A percentile compares a stretch with the other conserved stretches of the same genome.
Evolutionary conservation across 2,329 filamentous ascomycete species (phyloP).

Genomic region (Diaporthe citri): DNA sequence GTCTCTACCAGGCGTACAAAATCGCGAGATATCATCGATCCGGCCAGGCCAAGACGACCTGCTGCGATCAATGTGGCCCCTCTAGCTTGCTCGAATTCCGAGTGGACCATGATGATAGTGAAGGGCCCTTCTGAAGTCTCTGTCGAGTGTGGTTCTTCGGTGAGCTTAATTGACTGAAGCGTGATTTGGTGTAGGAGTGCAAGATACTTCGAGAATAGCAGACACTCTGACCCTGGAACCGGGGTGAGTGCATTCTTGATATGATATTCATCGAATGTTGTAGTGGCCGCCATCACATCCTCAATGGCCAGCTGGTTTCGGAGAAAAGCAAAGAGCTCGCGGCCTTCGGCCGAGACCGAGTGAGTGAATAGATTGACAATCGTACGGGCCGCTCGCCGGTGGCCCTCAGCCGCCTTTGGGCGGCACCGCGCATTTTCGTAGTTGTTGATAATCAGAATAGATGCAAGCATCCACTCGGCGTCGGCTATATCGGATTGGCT

Average conservation of each 20-base stretch:
- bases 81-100: slow-evolving; percentile 8
- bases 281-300: slow-evolving; percentile 5
- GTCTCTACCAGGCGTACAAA: background rate
- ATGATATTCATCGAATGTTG: background rate
- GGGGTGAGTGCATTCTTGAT: slow-evolving; percentile 11
- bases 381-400: slow-evolving; percentile 4
- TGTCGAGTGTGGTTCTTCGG: background rate
- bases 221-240: background rate
- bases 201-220: slow-evolving; percentile 16
- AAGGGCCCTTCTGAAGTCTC: background rate
- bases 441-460: slow-evolving; percentile 5
- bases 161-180: background rate
- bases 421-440: slow-evolving; percentile 1
- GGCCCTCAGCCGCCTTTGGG: background rate
- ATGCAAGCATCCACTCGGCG: slow-evolving; percentile 19
- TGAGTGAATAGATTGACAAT: slow-evolving; percentile 3
- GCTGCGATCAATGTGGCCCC: slow-evolving; percentile 10
- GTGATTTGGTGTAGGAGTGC: slow-evolving; percentile 6
- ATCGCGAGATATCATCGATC: background rate
- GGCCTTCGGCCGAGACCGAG: background rate
- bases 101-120: background rate
- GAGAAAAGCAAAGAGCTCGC: slow-evolving; percentile 3
- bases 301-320: background rate
- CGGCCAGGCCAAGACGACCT: background rate
- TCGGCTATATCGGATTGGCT: slow-evolving; percentile 2